Evolutionary conservation across 257 asterid genomes (phyloP), one percentile per base, ranked within the genome.

Genomic region (Plantago elongata): DNA sequence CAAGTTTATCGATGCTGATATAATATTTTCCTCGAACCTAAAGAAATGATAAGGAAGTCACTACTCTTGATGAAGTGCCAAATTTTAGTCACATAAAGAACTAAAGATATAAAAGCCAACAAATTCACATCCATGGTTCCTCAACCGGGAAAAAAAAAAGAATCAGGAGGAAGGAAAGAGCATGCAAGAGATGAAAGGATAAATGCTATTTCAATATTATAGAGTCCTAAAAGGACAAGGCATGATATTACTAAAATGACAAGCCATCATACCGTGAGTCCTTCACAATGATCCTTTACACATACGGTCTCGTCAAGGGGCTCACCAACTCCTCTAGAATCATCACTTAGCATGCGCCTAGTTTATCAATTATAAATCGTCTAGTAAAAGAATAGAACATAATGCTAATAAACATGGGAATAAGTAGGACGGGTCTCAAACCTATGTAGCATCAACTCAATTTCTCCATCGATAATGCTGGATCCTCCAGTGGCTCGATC

Each of bases 371-470:
- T 48, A 48, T 59, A 57, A 42, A 61, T 61, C 17, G 60, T 37
- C 58, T 57, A 50, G 9, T 10, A 30, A 58, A 13, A 45, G 18
- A 16, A 60, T 13, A 27, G 56, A 16, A 71, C 70, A 14, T 3
- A 51, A 38, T 56, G 57, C 8, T 45, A 74, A 50, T 16, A 9
- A 16, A 68, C 17, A 44, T 10, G 54, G 9, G 6, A 7, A 34
- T 34, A 54, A 54, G 43, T 54, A 27, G 30, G 44, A 65, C 22
- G 11, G 46, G 11, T n/a, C 45, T 73, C 13, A 42, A 43, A 82
- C 97, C 97, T 90, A 50, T 90, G 97, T 51, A 90, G 77, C 97
- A 90, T 90, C 67, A 90, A 70, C 72, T 90, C 97, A 45, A 90
- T 75, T 71, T 87, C 79, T 66, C 97, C 97, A 83, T 90, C 96